A percentile compares a stretch with the other conserved stretches of the same genome.
Conservation (phyloP, 257 asterid species). For the Solanum rostratum region DNA sequence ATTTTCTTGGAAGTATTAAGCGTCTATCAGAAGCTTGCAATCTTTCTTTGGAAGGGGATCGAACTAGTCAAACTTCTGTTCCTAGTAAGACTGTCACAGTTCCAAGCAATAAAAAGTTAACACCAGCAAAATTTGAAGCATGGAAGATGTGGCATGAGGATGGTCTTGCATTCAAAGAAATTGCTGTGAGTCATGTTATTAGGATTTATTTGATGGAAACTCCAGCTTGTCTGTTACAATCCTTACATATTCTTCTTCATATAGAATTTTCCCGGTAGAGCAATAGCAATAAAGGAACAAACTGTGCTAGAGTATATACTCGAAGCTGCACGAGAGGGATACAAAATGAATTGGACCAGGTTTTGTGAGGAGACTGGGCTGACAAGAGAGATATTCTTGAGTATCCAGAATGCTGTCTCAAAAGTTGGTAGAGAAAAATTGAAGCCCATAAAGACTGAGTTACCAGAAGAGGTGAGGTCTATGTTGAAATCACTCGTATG, state of each 20-base stretch:
- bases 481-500: background rate
- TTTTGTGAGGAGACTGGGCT: constrained; percentile 56
- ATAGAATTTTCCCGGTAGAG: constrained; percentile 68
- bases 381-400: constrained; percentile 29
- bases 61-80: constrained; percentile 25
- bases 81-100: constrained; percentile 18
- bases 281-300: constrained; percentile 75
- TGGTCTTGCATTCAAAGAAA: constrained; percentile 42
- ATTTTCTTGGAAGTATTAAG: constrained; percentile 42
- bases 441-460: constrained; percentile 75
- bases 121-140: constrained; percentile 75
- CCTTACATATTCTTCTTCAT: background rate
- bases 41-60: constrained; percentile 55
- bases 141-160: constrained; percentile 96
- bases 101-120: constrained; percentile 26
- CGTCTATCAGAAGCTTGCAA: constrained; percentile 38
- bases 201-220: background rate
- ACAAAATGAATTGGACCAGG: constrained; percentile 58
- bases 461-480: constrained; percentile 72
- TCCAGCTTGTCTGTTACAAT: background rate
- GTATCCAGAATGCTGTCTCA: constrained; percentile 36
- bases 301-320: constrained; percentile 61
- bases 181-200: constrained; percentile 52
- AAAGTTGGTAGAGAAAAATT: constrained; percentile 76
- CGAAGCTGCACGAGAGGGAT: constrained; percentile 81